Percentiles rank a stretch among this genome's conserved stretches.
Evolutionary conservation across 257 asterid species (phyloP).

Genomic region (Solanum paucissectum): DNA sequence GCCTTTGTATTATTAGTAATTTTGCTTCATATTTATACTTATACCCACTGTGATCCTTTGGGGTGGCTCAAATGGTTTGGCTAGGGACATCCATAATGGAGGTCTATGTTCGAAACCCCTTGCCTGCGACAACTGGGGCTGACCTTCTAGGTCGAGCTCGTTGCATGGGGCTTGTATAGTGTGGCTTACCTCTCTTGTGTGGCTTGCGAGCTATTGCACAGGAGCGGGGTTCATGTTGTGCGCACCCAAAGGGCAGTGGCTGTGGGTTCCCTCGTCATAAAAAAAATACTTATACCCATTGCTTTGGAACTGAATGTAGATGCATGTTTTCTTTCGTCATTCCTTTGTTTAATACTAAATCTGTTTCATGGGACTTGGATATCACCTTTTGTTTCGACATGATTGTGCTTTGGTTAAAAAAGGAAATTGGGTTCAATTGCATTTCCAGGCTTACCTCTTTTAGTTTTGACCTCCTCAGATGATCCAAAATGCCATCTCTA

Average conservation of each 20-base stretch:
- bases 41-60: neutral
- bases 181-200: neutral
- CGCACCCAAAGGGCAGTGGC: neutral
- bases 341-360: neutral
- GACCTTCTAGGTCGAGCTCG: neutral
- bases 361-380: neutral
- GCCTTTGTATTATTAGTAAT: neutral
- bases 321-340: neutral
- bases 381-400: neutral
- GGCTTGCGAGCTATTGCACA: neutral
- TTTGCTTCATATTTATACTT: neutral
- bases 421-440: neutral
- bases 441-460: neutral
- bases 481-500: neutral
- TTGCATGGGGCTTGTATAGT: neutral
- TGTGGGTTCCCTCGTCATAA: neutral
- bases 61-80: neutral
- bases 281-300: neutral
- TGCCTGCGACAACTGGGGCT: neutral
- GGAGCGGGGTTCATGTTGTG: neutral
- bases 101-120: neutral
- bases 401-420: neutral
- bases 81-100: neutral
- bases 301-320: neutral
- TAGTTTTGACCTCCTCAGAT: neutral